Percentiles rank a stretch among this genome's conserved stretches.
phyloP scores from a whole-genome alignment of 2,329 filamentous ascomycete species.

The Microcyclospora tardicrescens region DNA sequence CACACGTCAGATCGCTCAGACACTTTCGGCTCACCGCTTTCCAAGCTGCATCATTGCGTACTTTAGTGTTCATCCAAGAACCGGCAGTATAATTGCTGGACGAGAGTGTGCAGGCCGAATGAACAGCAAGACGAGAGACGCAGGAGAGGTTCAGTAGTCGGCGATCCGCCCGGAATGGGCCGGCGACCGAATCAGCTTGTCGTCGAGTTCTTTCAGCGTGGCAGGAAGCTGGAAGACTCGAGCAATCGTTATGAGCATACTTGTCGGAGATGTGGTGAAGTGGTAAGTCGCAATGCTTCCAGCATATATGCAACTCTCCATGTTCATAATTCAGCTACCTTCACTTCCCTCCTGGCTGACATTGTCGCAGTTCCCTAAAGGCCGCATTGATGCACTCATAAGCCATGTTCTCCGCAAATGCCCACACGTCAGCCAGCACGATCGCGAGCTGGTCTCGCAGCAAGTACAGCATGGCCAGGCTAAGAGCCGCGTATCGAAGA shows the following conservation, averaged over 20 bases:
- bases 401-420: slow-evolving; percentile 79
- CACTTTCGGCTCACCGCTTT: no score
- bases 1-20: no score
- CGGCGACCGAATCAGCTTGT: slow-evolving; percentile 75
- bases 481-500: background rate
- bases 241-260: slow-evolving; percentile 88
- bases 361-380: slow-evolving; percentile 57
- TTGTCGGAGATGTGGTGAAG: slow-evolving; percentile 34
- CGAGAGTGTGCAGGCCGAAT: no score
- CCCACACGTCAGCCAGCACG: slow-evolving; percentile 48
- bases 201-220: slow-evolving; percentile 76
- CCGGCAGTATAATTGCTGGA: no score
- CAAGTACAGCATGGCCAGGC: slow-evolving; percentile 24
- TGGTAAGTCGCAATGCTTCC: slow-evolving; percentile 1
- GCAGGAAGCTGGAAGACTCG: slow-evolving; percentile 72
- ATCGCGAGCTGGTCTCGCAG: slow-evolving; percentile 39
- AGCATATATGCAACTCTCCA: no score
- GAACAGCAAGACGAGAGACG: no score
- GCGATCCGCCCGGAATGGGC: slow-evolving; percentile 44
- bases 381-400: slow-evolving; percentile 69
- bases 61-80: no score
- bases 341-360: no score
- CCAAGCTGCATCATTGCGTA: no score
- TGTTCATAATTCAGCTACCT: no score
- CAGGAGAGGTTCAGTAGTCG: no score